These are phyloP conservation scores for Zygoascus meyerae DNA, from an alignment of 1,139 yeast species.

Conservation along the genomic window DNA sequence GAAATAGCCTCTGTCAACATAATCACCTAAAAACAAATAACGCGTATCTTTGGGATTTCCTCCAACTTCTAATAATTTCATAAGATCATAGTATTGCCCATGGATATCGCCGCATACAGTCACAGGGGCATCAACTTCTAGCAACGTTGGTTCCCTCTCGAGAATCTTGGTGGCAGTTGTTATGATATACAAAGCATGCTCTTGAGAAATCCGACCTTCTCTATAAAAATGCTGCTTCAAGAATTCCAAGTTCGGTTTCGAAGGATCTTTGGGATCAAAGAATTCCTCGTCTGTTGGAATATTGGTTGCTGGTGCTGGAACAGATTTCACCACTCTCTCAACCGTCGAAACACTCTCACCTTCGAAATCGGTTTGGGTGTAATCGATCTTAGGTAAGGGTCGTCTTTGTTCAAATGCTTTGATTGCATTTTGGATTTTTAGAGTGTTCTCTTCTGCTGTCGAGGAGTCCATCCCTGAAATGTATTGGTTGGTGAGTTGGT, in stretches of 20 bases:
- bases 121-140: constrained; percentile 85
- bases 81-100: constrained; percentile 87
- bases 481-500: neutral
- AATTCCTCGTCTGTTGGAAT: constrained; percentile 66
- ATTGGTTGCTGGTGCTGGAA: constrained; percentile 62
- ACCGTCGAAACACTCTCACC: constrained; percentile 62
- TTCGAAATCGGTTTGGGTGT: constrained; percentile 55
- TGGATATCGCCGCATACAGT: constrained; percentile 97
- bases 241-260: constrained; percentile 61
- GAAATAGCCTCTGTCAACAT: constrained; percentile 92
- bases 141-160: constrained; percentile 67
- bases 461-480: constrained; percentile 1
- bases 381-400: constrained; percentile 40
- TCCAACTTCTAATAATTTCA: constrained; percentile 91
- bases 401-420: constrained; percentile 59
- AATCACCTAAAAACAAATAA: constrained; percentile 87
- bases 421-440: constrained; percentile 57
- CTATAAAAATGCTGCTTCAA: constrained; percentile 66
- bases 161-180: constrained; percentile 64
- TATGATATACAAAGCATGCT: constrained; percentile 67
- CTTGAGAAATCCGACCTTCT: constrained; percentile 74
- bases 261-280: constrained; percentile 42
- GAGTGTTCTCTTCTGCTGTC: constrained; percentile 11
- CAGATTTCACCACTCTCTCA: constrained; percentile 59
- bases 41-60: constrained; percentile 77